Evolutionary conservation across 2,329 filamentous ascomycete species (phyloP).

Genomic region (Fusarium mundagurra): DNA sequence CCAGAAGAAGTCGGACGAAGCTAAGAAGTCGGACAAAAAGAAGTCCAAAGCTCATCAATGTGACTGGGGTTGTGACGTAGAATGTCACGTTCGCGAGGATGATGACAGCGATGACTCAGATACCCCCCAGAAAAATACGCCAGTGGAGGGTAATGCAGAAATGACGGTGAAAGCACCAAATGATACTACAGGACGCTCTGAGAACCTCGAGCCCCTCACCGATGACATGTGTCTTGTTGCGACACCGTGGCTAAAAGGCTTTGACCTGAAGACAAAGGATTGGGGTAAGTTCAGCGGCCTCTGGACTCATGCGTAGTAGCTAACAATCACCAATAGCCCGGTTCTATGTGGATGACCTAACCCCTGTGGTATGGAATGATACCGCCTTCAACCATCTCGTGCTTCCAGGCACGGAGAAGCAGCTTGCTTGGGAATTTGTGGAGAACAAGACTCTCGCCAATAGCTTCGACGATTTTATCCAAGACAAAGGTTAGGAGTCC

Average conservation of each 20-base stretch:
- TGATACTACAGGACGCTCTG: slow-evolving; percentile 11
- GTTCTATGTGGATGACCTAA: background rate
- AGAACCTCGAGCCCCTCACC: slow-evolving; percentile 42
- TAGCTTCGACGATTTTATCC: slow-evolving; percentile 49
- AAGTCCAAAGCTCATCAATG: background rate
- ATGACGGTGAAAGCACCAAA: background rate
- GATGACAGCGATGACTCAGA: background rate
- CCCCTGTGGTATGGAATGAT: slow-evolving; percentile 46
- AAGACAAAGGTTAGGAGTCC: slow-evolving; percentile 41
- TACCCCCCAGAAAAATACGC: background rate
- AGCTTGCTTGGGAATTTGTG: slow-evolving; percentile 52
- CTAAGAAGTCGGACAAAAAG: background rate
- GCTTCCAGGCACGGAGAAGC: slow-evolving; percentile 49
- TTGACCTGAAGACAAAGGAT: slow-evolving; percentile 50
- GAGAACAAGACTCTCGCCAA: slow-evolving; percentile 46
- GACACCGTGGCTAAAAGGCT: slow-evolving; percentile 50
- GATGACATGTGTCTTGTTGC: slow-evolving; percentile 50
- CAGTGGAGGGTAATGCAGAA: background rate
- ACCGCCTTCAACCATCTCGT: slow-evolving; percentile 50
- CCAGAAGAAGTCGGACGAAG: background rate
- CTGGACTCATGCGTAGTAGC: background rate
- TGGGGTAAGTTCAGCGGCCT: background rate
- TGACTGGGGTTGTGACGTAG: background rate
- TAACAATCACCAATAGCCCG: background rate
- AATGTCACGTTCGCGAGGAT: accelerated